These are phyloP conservation scores for Microthlaspi erraticum DNA, from an alignment of 345 rosid species.

Conservation along the genomic window DNA sequence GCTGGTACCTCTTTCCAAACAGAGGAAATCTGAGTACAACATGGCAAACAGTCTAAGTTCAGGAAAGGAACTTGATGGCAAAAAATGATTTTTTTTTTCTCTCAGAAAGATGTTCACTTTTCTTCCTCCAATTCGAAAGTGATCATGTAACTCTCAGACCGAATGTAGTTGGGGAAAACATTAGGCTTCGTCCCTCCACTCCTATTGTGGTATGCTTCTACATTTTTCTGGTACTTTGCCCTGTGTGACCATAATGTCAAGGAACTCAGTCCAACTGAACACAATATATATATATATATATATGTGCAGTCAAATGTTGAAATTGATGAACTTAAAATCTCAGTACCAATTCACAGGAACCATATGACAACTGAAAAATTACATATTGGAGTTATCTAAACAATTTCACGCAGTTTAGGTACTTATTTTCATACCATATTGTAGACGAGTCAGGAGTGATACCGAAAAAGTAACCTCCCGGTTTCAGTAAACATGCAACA, in stretches of 20 bases:
- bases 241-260: slow-evolving; percentile 49
- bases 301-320: slow-evolving; percentile 3
- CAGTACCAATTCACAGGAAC: neutral
- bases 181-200: slow-evolving; percentile 80
- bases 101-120: slow-evolving; percentile 55
- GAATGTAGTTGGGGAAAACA: slow-evolving; percentile 89
- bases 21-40: slow-evolving; percentile 72
- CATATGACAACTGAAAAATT: neutral
- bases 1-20: slow-evolving; percentile 94
- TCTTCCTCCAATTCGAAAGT: slow-evolving; percentile 96
- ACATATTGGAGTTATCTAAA: neutral
- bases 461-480: slow-evolving; percentile 97
- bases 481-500: slow-evolving; percentile 84
- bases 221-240: slow-evolving; percentile 99
- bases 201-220: slow-evolving; percentile 94
- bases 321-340: neutral
- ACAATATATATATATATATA: neutral
- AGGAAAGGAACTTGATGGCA: neutral
- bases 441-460: slow-evolving; percentile 98
- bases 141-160: slow-evolving; percentile 92
- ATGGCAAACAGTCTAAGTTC: slow-evolving; percentile 16
- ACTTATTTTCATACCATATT: slow-evolving; percentile 83
- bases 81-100: neutral
- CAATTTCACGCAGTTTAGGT: neutral
- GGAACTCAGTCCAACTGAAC: slow-evolving; percentile 2